A percentile compares a stretch with the other conserved stretches of the same genome.
These are phyloP conservation scores for Collybiopsis luxurians DNA, from an alignment of 768 basidiomycete species.

Conservation along the genomic window DNA sequence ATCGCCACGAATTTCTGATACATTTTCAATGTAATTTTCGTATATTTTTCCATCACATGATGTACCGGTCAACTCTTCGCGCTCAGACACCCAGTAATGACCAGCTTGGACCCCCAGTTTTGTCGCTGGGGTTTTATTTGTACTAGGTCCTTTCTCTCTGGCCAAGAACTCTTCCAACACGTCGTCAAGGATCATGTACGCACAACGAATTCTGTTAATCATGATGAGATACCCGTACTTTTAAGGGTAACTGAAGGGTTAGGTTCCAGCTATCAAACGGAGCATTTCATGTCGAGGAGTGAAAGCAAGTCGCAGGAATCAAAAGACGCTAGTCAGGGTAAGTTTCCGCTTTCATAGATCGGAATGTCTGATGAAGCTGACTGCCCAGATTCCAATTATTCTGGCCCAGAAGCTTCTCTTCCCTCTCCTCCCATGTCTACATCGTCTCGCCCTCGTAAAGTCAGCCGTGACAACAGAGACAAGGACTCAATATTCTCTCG, in stretches of 20 bases:
- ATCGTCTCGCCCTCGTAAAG: not conserved
- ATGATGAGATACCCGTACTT: conserved; percentile 41
- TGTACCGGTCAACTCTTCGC: too few species aligned
- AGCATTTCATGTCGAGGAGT: conserved; percentile 11
- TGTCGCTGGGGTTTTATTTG: conserved; percentile 57
- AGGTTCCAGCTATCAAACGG: conserved; percentile 31
- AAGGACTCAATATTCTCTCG: not conserved
- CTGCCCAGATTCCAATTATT: not conserved
- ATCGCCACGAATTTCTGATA: too few species aligned
- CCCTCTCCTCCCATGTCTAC: conserved; percentile 3
- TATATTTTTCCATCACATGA: too few species aligned
- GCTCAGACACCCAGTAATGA: too few species aligned
- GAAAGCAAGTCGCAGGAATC: not conserved
- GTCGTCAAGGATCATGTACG: conserved; percentile 47
- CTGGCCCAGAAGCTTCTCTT: not conserved
- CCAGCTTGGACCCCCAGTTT: conserved; percentile 15
- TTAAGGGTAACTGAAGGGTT: conserved; percentile 42
- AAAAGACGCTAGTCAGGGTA: not conserved
- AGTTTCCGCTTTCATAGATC: not conserved
- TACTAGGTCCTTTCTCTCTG: conserved; percentile 33
- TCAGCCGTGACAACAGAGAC: not conserved
- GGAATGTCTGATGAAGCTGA: not conserved
- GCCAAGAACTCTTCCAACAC: conserved; percentile 41
- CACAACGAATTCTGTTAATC: conserved; percentile 38
- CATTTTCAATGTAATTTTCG: too few species aligned